Evolutionary conservation across 192 early-diverging fungal species (phyloP).

Genomic region (Umbelopsis vinacea): DNA sequence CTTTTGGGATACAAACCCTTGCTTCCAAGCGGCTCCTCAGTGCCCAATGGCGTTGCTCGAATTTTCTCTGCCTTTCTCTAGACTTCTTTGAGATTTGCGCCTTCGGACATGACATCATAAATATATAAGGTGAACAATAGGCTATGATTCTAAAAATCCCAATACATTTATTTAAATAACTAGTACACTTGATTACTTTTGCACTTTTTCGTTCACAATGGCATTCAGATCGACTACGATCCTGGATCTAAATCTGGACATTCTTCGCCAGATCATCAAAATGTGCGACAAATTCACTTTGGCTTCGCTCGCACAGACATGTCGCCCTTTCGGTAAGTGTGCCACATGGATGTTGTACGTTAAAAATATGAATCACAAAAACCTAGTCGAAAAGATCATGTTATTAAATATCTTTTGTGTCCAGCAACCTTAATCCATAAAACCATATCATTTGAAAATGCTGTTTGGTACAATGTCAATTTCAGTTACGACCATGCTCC

Average conservation of each 20-base stretch:
- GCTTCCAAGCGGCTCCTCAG: no score
- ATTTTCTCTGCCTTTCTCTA: background rate
- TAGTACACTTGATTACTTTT: background rate
- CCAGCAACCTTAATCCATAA: background rate
- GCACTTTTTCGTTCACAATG: background rate
- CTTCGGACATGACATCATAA: background rate
- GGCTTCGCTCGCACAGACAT: slow-evolving; percentile 14
- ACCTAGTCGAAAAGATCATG: no score
- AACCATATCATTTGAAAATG: slow-evolving; percentile 15
- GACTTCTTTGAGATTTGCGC: background rate
- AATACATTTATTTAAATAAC: background rate
- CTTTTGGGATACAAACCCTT: no score
- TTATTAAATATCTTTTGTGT: background rate
- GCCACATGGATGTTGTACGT: background rate
- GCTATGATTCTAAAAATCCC: background rate
- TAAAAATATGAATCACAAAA: no score
- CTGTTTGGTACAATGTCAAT: background rate
- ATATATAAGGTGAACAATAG: background rate
- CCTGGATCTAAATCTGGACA: slow-evolving; percentile 25
- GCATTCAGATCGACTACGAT: background rate
- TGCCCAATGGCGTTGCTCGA: background rate
- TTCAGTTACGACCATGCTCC: slow-evolving; percentile 13
- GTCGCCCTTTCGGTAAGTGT: slow-evolving; percentile 19
- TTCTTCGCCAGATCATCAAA: slow-evolving; percentile 24
- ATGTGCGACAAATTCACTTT: slow-evolving; percentile 24